phyloP scores from a whole-genome alignment of 306 rosid genomes.

The Coriaria nepalensis region DNA sequence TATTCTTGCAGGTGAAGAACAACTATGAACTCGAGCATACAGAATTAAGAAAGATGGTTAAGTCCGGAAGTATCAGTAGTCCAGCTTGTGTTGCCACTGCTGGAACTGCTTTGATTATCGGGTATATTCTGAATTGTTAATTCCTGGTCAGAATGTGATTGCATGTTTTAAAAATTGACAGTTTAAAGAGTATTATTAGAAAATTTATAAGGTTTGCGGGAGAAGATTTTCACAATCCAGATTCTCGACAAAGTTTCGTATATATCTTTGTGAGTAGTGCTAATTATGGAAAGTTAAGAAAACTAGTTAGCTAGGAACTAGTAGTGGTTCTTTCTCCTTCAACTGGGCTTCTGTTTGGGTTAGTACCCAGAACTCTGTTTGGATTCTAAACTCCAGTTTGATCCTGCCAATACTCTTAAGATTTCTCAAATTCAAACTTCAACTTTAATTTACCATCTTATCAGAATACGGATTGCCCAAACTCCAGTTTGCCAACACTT shows the following conservation, averaged over 20 bases:
- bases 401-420: too few species aligned
- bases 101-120: slow-evolving; percentile 68
- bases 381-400: too few species aligned
- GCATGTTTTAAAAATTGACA: neutral
- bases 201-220: neutral
- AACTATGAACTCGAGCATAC: slow-evolving; percentile 36
- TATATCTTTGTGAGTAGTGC: too few species aligned
- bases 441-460: too few species aligned
- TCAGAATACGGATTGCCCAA: too few species aligned
- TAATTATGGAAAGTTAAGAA: too few species aligned
- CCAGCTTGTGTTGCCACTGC: slow-evolving; percentile 81
- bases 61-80: slow-evolving; percentile 30
- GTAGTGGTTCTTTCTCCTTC: too few species aligned
- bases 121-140: slow-evolving; percentile 35
- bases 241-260: neutral
- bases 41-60: slow-evolving; percentile 48
- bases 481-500: too few species aligned
- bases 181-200: neutral
- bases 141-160: neutral
- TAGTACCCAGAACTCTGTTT: too few species aligned
- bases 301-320: too few species aligned
- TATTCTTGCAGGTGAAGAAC: slow-evolving; percentile 39
- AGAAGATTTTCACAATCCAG: neutral
- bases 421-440: too few species aligned
- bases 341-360: too few species aligned